phyloP scores from a whole-genome alignment of 1,139 yeast genomes.

The Zhuliangozyma parablackwelliae region DNA sequence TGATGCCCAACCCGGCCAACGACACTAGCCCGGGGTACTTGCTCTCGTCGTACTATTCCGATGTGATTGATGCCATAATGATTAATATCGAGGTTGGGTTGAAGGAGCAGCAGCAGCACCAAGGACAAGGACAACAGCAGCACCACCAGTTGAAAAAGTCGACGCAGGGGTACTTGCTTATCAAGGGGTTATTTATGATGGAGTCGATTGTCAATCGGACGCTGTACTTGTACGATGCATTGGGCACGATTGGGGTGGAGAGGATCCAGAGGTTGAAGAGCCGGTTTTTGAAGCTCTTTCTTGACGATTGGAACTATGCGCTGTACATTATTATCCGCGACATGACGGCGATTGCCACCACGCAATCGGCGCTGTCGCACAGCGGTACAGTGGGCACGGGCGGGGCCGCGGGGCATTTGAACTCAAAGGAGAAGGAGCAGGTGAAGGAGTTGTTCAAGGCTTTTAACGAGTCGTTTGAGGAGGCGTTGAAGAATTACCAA shows the following conservation, averaged over 20 bases:
- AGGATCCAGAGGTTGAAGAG: conserved; percentile 68
- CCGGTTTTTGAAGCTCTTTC: conserved; percentile 68
- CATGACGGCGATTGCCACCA: conserved; percentile 46
- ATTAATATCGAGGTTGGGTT: conserved; percentile 55
- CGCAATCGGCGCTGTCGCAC: conserved; percentile 2
- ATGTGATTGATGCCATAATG: conserved; percentile 69
- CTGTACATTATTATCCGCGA: conserved; percentile 70
- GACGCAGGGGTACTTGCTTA: conserved; percentile 63
- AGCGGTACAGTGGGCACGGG: conserved; percentile 6
- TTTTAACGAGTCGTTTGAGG: conserved; percentile 82
- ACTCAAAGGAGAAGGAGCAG: conserved; percentile 73
- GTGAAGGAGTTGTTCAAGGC: conserved; percentile 80
- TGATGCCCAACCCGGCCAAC: conserved; percentile 32
- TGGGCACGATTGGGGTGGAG: conserved; percentile 64
- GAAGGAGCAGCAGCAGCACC: conserved; percentile 26
- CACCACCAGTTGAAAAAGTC: conserved; percentile 30
- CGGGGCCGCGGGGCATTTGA: conserved; percentile 20
- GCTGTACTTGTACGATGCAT: conserved; percentile 43
- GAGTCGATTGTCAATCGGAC: conserved; percentile 71
- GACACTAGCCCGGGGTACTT: conserved; percentile 44
- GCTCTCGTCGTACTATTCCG: conserved; percentile 64
- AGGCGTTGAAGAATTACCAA: conserved; percentile 60
- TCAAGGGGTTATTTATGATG: conserved; percentile 67
- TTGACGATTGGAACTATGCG: conserved; percentile 80
- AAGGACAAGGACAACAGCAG: too few relatives aligned